phyloP scores from a whole-genome alignment of 805 yeast species.

The Suhomyces sp. region DNA sequence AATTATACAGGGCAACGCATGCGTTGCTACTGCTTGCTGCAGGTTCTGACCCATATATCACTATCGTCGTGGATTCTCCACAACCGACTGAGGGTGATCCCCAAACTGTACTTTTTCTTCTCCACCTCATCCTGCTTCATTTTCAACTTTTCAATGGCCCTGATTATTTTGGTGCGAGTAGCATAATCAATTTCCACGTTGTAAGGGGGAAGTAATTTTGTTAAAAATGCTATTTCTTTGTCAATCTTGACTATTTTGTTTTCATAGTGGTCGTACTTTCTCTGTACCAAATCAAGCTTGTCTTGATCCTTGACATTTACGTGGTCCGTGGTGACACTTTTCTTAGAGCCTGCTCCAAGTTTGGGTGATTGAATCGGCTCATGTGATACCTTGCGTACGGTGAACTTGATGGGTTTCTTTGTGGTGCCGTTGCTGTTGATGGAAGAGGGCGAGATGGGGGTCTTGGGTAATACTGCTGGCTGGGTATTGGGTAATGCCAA shows the following conservation, averaged over 20 bases:
- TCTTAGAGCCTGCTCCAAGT: conserved; percentile 2
- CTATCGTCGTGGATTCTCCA: conserved; percentile 43
- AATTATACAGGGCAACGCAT: conserved; percentile 1
- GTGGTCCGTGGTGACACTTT: neutral
- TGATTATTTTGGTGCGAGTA: conserved; percentile 37
- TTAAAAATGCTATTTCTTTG: conserved; percentile 38
- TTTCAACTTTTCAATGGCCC: conserved; percentile 38
- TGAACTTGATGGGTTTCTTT: conserved; percentile 32
- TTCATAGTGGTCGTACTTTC: conserved; percentile 33
- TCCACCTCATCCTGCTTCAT: conserved; percentile 41
- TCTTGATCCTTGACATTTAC: conserved; percentile 5
- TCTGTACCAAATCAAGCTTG: conserved; percentile 22
- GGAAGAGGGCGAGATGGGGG: conserved; percentile 5
- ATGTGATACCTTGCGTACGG: conserved; percentile 32
- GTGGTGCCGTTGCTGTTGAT: conserved; percentile 1
- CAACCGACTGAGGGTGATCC: conserved; percentile 40
- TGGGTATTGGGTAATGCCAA: conserved; percentile 5
- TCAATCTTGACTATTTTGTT: conserved; percentile 34
- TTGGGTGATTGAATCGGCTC: conserved; percentile 18
- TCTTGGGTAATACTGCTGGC: neutral
- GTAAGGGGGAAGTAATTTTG: conserved; percentile 41
- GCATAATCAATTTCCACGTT: conserved; percentile 43
- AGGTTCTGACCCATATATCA: conserved; percentile 41
- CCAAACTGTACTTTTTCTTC: conserved; percentile 40
- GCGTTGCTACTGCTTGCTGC: conserved; percentile 15